A percentile compares a stretch with the other conserved stretches of the same genome.
phyloP scores from a whole-genome alignment of 2,329 filamentous ascomycete genomes.

The Diaporthe ampelina region DNA sequence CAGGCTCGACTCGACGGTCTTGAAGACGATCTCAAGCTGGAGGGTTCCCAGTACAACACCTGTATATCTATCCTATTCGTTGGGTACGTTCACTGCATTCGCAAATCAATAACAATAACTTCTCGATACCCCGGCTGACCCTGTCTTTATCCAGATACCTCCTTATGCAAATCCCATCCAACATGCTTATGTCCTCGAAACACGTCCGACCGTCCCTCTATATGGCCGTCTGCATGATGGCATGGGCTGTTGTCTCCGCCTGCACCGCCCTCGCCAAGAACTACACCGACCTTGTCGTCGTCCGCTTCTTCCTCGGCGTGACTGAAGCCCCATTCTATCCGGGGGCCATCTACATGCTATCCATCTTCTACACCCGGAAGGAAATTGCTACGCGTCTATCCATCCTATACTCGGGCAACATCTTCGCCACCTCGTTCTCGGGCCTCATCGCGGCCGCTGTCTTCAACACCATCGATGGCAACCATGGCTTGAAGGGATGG shows the following conservation, averaged over 20 bases:
- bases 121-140: neutral
- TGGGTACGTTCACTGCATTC: no score
- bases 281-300: slow-evolving; percentile 57
- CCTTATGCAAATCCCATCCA: slow-evolving; percentile 61
- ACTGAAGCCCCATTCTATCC: slow-evolving; percentile 56
- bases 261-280: slow-evolving; percentile 57
- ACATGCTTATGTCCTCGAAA: slow-evolving; percentile 56
- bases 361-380: slow-evolving; percentile 75
- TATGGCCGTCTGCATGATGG: slow-evolving; percentile 52
- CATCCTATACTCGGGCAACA: slow-evolving; percentile 69
- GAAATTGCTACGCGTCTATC: slow-evolving; percentile 75
- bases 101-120: no score
- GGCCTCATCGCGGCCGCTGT: slow-evolving; percentile 75
- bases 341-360: slow-evolving; percentile 65
- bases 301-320: slow-evolving; percentile 58
- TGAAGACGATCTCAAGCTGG: slow-evolving; percentile 64
- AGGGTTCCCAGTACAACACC: slow-evolving; percentile 63
- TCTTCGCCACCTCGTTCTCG: slow-evolving; percentile 77
- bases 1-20: slow-evolving; percentile 68
- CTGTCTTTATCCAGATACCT: slow-evolving; percentile 52
- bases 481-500: slow-evolving; percentile 54
- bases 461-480: slow-evolving; percentile 66
- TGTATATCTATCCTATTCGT: slow-evolving; percentile 65
- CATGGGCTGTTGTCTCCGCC: slow-evolving; percentile 52
- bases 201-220: slow-evolving; percentile 51